A percentile compares a stretch with the other conserved stretches of the same genome.
Evolutionary conservation across 805 yeast species (phyloP).

Genomic region (Cyberlindnera subsufficiens): DNA sequence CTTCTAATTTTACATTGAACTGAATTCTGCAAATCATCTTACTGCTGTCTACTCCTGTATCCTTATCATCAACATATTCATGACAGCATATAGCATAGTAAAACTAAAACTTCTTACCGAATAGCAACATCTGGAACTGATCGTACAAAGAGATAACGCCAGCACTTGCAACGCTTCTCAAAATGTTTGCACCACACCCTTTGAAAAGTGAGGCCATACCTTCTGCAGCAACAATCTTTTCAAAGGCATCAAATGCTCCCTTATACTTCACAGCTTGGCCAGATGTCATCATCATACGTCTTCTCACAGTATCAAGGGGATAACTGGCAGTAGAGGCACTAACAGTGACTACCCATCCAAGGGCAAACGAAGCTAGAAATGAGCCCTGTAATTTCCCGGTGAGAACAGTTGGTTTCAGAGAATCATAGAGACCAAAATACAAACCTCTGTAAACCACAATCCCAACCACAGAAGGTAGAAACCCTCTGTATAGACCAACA

Average conservation of each 20-base stretch:
- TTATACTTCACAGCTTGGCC: conserved; percentile 94
- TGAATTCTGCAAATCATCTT: too few relatives aligned
- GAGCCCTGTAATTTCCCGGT: conserved; percentile 88
- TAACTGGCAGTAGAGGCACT: conserved; percentile 96
- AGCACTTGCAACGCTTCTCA: conserved; percentile 98
- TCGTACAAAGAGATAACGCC: conserved; percentile 96
- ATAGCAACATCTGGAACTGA: conserved; percentile 83
- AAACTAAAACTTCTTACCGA: conserved; percentile 53
- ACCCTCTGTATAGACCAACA: conserved; percentile 96
- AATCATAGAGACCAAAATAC: conserved; percentile 93
- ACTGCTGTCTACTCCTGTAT: too few relatives aligned
- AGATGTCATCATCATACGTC: conserved; percentile 99
- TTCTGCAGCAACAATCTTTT: conserved; percentile 84
- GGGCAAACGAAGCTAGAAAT: conserved; percentile 86
- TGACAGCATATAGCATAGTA: background rate
- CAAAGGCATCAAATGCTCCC: conserved; percentile 87
- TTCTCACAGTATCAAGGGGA: conserved; percentile 96
- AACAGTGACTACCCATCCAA: conserved; percentile 95
- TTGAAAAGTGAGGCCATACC: conserved; percentile 87
- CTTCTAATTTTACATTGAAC: too few relatives aligned
- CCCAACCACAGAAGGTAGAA: conserved; percentile 94
- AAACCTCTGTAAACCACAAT: conserved; percentile 96
- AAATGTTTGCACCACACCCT: conserved; percentile 98
- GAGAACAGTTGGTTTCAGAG: conserved; percentile 84
- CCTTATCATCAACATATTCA: too few relatives aligned